Evolutionary conservation across 179 eudicot genomes (phyloP).

Genomic region (Kewa caespitosa): DNA sequence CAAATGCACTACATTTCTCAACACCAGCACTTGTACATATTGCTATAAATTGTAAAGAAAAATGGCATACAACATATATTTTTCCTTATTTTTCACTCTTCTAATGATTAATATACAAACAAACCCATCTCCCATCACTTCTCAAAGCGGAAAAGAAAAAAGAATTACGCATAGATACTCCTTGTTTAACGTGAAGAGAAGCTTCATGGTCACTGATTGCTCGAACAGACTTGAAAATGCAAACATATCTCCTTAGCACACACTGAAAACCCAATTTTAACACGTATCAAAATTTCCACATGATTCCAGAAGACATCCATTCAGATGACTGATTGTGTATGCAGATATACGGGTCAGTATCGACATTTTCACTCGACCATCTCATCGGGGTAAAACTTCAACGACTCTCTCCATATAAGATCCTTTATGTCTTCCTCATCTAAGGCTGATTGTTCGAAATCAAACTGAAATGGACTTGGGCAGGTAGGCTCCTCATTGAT

Average conservation of each 20-base stretch:
- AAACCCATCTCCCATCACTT: not conserved
- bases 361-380: conserved; percentile 21
- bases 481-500: conserved; percentile 93
- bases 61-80: not conserved
- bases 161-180: too few relatives aligned
- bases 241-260: not conserved
- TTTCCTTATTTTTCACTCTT: not conserved
- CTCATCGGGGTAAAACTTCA: conserved; percentile 66
- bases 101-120: not conserved
- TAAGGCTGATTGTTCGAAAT: conserved; percentile 74
- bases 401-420: conserved; percentile 71
- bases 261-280: not conserved
- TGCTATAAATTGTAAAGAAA: not conserved
- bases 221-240: not conserved
- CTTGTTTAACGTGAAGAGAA: too few relatives aligned
- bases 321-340: not conserved
- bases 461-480: conserved; percentile 68
- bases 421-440: conserved; percentile 86
- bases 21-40: not conserved
- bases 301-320: conserved; percentile 5
- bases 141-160: not conserved
- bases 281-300: not conserved
- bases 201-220: not conserved
- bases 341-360: not conserved
- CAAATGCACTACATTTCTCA: too few relatives aligned